A percentile compares a stretch with the other conserved stretches of the same genome.
Evolutionary conservation across 352 stramenopile species (phyloP).

Genomic region (Pythium volutum): DNA sequence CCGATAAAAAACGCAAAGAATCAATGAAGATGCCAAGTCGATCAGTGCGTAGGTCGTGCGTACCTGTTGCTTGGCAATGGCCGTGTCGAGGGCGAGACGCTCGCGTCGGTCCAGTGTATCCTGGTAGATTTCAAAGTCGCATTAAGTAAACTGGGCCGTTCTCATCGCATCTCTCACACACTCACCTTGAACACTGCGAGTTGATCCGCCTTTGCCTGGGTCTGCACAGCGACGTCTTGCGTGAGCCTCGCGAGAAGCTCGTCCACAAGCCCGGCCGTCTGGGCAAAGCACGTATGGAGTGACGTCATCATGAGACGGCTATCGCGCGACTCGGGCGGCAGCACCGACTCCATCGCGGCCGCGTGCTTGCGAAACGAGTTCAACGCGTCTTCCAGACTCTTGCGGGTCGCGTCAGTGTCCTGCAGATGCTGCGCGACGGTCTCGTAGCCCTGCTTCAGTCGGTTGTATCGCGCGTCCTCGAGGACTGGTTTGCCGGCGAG

Average conservation of each 20-base stretch:
- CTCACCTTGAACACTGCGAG: conserved; percentile 28
- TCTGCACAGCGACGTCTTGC: conserved; percentile 30
- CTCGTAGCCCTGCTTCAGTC: conserved; percentile 30
- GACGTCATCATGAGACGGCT: conserved; percentile 25
- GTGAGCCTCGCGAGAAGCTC: conserved; percentile 23
- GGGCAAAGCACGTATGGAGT: conserved; percentile 17
- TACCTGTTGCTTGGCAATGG: conserved; percentile 33
- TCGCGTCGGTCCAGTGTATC: conserved; percentile 31
- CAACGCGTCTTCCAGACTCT: conserved; percentile 27
- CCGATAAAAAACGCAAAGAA: not conserved
- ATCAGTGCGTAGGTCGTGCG: not conserved
- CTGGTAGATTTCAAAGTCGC: conserved; percentile 1
- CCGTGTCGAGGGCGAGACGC: conserved; percentile 28
- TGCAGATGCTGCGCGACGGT: conserved; percentile 32
- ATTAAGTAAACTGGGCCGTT: not conserved
- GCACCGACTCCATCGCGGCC: conserved; percentile 12
- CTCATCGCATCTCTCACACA: not conserved
- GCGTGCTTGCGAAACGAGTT: conserved; percentile 20
- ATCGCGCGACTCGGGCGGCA: conserved; percentile 22
- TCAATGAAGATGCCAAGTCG: not conserved
- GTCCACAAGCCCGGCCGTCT: conserved; percentile 16
- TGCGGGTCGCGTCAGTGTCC: conserved; percentile 25
- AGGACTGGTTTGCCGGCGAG: conserved; percentile 1
- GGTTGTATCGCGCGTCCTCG: conserved; percentile 33
- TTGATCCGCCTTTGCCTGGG: conserved; percentile 31